These are phyloP conservation scores for Sclerotinia minor DNA, from an alignment of 2,329 filamentous ascomycete genomes.

Conservation along the genomic window DNA sequence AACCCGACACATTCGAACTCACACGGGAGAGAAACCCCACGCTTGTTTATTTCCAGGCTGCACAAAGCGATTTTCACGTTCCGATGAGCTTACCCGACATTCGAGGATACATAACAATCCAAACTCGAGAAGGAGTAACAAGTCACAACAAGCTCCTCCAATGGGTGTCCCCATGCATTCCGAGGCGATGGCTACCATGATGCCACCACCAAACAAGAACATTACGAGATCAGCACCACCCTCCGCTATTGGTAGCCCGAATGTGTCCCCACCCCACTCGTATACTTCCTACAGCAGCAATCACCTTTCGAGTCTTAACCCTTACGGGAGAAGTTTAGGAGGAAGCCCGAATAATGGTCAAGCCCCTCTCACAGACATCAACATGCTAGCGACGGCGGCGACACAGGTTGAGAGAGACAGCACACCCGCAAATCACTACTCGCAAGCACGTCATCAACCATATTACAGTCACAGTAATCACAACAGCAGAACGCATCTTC, in stretches of 20 bases:
- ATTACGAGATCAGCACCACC: conserved; percentile 85
- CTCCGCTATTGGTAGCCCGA: conserved; percentile 86
- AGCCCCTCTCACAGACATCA: conserved; percentile 50
- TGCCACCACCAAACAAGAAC: conserved; percentile 76
- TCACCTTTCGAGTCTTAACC: conserved; percentile 48
- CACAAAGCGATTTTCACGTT: conserved; percentile 95
- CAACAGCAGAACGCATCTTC: conserved; percentile 49
- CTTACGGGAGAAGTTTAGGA: conserved; percentile 50
- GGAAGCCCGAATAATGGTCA: conserved; percentile 45
- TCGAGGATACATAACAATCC: conserved; percentile 99
- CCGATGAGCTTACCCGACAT: conserved; percentile 93
- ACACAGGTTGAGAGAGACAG: conserved; percentile 63
- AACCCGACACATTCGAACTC: conserved; percentile 85
- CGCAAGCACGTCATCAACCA: conserved; percentile 51
- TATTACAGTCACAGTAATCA: conserved; percentile 52
- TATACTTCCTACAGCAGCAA: conserved; percentile 71
- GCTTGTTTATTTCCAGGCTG: conserved; percentile 93
- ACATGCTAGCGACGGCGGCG: conserved; percentile 60
- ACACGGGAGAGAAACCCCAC: conserved; percentile 97
- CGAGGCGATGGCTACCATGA: conserved; percentile 60
- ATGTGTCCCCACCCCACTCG: conserved; percentile 91
- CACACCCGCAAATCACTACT: conserved; percentile 35
- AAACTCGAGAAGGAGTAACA: conserved; percentile 91
- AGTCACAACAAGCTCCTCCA: conserved; percentile 57
- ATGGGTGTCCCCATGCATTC: conserved; percentile 54